A percentile compares a stretch with the other conserved stretches of the same genome.
These are phyloP conservation scores for Globisporangium nodosum DNA, from an alignment of 352 stramenopile genomes.

Conservation along the genomic window DNA sequence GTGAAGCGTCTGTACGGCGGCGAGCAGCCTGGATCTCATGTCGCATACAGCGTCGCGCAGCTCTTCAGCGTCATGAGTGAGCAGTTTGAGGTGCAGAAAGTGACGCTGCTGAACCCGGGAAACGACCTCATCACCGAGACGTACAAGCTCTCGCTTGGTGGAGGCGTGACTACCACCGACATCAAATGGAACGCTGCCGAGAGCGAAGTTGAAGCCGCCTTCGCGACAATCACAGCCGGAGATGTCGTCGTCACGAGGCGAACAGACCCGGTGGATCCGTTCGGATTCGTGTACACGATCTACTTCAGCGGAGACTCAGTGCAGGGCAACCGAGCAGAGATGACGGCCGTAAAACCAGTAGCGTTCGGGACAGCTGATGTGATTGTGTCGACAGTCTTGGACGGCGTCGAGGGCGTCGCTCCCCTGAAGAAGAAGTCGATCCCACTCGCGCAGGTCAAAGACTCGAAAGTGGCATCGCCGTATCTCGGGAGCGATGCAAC, in stretches of 20 bases:
- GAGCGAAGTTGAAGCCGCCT: constrained; percentile 26
- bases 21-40: constrained; percentile 33
- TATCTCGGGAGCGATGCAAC: constrained; percentile 31
- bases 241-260: constrained; percentile 56
- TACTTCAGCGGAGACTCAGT: constrained; percentile 61
- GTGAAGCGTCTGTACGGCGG: constrained; percentile 46
- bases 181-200: constrained; percentile 67
- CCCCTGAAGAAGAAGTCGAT: constrained; percentile 36
- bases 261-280: constrained; percentile 27
- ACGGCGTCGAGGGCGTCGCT: constrained; percentile 26
- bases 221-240: constrained; percentile 17
- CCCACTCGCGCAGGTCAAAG: constrained; percentile 32
- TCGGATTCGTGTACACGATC: constrained; percentile 67
- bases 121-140: constrained; percentile 30
- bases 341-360: constrained; percentile 15
- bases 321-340: constrained; percentile 23
- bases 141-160: constrained; percentile 39
- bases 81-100: constrained; percentile 62
- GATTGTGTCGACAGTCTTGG: constrained; percentile 18
- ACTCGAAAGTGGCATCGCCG: constrained; percentile 17
- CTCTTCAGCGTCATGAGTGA: constrained; percentile 69
- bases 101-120: constrained; percentile 39
- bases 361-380: constrained; percentile 32
- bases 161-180: constrained; percentile 14
- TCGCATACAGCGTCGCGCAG: constrained; percentile 55